A percentile compares a stretch with the other conserved stretches of the same genome.
Conservation (phyloP, 202 grass and related monocot genomes). For the Setaria viridis region DNA sequence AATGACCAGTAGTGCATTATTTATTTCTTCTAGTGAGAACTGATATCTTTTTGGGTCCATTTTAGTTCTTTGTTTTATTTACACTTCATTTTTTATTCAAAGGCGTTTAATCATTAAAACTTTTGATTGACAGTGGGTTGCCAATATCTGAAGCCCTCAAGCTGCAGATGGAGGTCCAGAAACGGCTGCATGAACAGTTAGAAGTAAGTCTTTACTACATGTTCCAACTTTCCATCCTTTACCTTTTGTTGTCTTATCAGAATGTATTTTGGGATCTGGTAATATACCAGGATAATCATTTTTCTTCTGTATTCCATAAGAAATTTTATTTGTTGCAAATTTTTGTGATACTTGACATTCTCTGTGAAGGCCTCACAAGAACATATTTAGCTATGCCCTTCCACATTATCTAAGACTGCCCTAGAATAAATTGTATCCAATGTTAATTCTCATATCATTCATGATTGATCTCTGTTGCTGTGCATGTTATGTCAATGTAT, state of each 20-base stretch:
- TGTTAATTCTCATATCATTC: neutral
- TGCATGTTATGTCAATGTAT: neutral
- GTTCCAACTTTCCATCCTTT: neutral
- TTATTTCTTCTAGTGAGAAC: conserved; percentile 1
- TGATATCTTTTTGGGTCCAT: neutral
- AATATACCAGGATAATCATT: neutral
- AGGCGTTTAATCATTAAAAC: conserved; percentile 15
- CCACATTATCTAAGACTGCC: neutral
- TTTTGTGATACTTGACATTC: neutral
- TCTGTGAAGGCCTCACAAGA: neutral
- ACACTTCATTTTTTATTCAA: neutral
- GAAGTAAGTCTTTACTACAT: conserved; percentile 63
- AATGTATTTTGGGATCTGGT: neutral
- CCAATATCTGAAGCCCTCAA: conserved; percentile 82
- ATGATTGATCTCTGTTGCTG: neutral
- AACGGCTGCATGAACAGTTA: conserved; percentile 78
- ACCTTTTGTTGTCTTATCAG: neutral
- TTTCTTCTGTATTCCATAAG: neutral
- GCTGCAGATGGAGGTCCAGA: conserved; percentile 87
- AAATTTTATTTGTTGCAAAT: conserved; percentile 1
- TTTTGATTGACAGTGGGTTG: conserved; percentile 57
- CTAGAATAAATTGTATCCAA: neutral
- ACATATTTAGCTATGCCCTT: neutral
- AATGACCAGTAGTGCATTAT: neutral
- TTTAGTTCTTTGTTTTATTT: neutral